A percentile compares a stretch with the other conserved stretches of the same genome.
These are phyloP conservation scores for Paramecium biaurelia DNA, from an alignment of 73 alveolate species.

Conservation along the genomic window DNA sequence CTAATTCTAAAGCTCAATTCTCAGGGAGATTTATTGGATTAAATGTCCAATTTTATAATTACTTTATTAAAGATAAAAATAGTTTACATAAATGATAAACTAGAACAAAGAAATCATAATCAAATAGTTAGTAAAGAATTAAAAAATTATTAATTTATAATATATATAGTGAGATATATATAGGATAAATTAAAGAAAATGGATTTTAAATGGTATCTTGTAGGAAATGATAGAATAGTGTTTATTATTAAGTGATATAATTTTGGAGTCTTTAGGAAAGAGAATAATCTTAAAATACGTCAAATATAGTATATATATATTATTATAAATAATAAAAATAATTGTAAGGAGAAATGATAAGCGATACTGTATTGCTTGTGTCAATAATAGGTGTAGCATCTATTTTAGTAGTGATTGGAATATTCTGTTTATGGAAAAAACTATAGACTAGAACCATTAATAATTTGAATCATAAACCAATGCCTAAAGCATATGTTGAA, in stretches of 20 bases:
- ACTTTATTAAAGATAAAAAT: not conserved
- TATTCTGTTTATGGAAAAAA: not conserved
- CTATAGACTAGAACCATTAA: not conserved
- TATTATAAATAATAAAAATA: not conserved
- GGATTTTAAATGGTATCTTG: not conserved
- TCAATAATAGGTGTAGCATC: not conserved
- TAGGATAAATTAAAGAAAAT: not conserved
- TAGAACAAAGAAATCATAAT: no score
- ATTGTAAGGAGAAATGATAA: not conserved
- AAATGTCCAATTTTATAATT: no score
- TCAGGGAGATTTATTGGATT: no score
- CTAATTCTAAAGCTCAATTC: no score
- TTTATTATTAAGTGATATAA: constrained; percentile 10
- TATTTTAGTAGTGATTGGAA: not conserved
- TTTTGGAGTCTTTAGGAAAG: constrained; percentile 28
- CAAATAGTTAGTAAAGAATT: constrained; percentile 1
- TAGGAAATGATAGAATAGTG: constrained; percentile 2
- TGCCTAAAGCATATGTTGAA: constrained; percentile 33
- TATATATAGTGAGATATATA: not conserved
- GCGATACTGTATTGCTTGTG: constrained; percentile 16
- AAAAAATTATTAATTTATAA: not conserved
- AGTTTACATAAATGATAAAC: not conserved
- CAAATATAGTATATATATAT: not conserved
- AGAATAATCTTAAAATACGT: constrained; percentile 17
- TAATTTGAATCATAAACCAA: not conserved